phyloP scores from a whole-genome alignment of 768 basidiomycete species.

The Phylloporus scabripes region DNA sequence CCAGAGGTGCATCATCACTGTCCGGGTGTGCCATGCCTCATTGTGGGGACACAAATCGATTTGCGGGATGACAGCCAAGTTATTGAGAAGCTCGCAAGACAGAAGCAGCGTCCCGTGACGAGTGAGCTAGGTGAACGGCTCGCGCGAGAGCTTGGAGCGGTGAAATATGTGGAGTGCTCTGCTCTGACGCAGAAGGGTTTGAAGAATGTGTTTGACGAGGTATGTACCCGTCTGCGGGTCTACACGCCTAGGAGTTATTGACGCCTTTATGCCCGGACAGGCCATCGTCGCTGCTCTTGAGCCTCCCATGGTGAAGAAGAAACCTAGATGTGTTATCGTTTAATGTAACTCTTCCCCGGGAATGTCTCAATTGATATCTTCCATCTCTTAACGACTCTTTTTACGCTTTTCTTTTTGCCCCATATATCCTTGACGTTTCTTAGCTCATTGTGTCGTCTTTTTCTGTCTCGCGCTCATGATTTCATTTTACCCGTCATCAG shows the following conservation, averaged over 20 bases:
- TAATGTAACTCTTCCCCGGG: slow-evolving; percentile 41
- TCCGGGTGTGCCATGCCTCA: slow-evolving; percentile 97
- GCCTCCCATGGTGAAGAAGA: slow-evolving; percentile 87
- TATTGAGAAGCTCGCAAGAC: slow-evolving; percentile 89
- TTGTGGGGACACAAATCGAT: slow-evolving; percentile 98
- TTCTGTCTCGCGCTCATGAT: slow-evolving; percentile 19
- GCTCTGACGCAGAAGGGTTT: slow-evolving; percentile 98
- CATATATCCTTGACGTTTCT: slow-evolving; percentile 34
- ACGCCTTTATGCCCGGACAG: slow-evolving; percentile 27
- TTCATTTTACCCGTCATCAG: slow-evolving; percentile 17
- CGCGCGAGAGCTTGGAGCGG: slow-evolving; percentile 95
- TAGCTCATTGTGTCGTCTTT: slow-evolving; percentile 18
- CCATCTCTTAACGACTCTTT: slow-evolving; percentile 33
- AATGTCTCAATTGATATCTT: slow-evolving; percentile 29
- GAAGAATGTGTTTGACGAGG: slow-evolving; percentile 99
- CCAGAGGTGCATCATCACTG: slow-evolving; percentile 99
- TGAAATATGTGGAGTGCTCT: slow-evolving; percentile 99
- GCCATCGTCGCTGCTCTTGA: slow-evolving; percentile 98
- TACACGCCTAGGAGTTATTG: slow-evolving; percentile 2
- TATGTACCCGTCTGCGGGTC: slow-evolving; percentile 35
- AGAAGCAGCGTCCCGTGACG: slow-evolving; percentile 92
- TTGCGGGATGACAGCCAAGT: slow-evolving; percentile 90
- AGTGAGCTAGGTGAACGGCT: slow-evolving; percentile 88
- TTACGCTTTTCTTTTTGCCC: slow-evolving; percentile 27
- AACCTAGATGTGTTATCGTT: slow-evolving; percentile 76